phyloP scores from a whole-genome alignment of 2,329 filamentous ascomycete species.

The Hypoxylon sp. region DNA sequence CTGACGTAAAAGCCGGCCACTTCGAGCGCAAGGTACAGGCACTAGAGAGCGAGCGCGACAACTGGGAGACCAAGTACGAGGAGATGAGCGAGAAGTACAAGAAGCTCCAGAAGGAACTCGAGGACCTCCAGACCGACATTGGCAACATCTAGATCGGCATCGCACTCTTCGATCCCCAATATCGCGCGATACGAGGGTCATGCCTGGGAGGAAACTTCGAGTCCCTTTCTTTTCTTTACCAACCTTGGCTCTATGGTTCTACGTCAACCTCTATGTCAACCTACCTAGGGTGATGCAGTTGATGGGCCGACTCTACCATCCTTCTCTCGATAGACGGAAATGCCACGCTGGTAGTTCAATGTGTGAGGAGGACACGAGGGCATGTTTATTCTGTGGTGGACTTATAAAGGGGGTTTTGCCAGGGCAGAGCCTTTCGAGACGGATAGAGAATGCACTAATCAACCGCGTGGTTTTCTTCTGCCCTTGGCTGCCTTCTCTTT shows the following conservation, averaged over 20 bases:
- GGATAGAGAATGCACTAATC: constrained; percentile 37
- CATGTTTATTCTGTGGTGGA: constrained; percentile 32
- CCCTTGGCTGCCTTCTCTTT: constrained; percentile 76
- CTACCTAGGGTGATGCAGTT: constrained; percentile 32
- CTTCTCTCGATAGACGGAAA: constrained; percentile 25
- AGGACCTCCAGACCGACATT: constrained; percentile 90
- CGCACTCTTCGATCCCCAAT: constrained; percentile 24
- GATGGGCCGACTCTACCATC: constrained; percentile 34
- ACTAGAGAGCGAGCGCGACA: constrained; percentile 87
- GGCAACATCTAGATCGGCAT: constrained; percentile 78
- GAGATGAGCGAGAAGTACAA: constrained; percentile 96
- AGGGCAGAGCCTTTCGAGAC: constrained; percentile 26
- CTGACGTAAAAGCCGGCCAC: constrained; percentile 98
- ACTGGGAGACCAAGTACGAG: constrained; percentile 98
- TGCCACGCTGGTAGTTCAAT: constrained; percentile 23
- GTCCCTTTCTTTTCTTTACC: constrained; percentile 33
- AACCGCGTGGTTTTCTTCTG: constrained; percentile 44
- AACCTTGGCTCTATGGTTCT: constrained; percentile 27
- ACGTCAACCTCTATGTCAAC: too few relatives aligned
- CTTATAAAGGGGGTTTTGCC: constrained; percentile 34
- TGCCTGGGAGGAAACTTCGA: constrained; percentile 26
- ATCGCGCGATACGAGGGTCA: constrained; percentile 23
- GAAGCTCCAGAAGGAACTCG: constrained; percentile 72
- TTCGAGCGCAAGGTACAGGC: constrained; percentile 99
- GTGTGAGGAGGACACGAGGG: constrained; percentile 14